Base-by-base conservation (phyloP, 495 filamentous ascomycete genomes). In the Glonium stellatum region DNA sequence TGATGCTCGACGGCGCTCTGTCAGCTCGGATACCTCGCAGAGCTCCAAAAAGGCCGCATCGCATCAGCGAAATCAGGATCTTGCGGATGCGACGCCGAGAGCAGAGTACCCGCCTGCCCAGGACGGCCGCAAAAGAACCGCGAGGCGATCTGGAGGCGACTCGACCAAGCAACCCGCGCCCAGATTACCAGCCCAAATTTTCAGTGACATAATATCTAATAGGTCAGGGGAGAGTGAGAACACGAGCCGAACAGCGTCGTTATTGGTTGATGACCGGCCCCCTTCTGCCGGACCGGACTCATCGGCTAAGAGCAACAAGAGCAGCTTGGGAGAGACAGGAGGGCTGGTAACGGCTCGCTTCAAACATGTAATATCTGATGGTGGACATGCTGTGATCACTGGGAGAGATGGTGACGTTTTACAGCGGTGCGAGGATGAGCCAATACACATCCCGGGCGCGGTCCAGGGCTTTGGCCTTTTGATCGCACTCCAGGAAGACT, bases 381-480 rank as follows among this genome's bases (percentile, higher is more conserved):
- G 81, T 49, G 91, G 91, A 0, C 92, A 97, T 75, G 87, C 85
- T 5, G 82, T 97, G 19, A 85, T 96, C 51, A 92, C 89, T 5
- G 91, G 91, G 11, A 78, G 87, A 55, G 81, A 86, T 55, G 83
- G 86, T 1, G 79, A 83, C 15, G 80, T 73, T 1, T 75, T 92
- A 42, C 87, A 92, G 65, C 73, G 82, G 42, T 95, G 90, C 70
- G 92, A 97, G 71, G 92, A 97, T 71, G 92, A 96, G 64, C 90
- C 92, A 0, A 96, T 96, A 42, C 90, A 90, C 63, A 87, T 90
- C 13, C 92, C 92, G 0, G 92, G 92, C 13, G 90, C 92, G n/a
- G 77, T 96, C 0, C 92, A 97, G 65, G 77, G 80, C 8, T 97
- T 96, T 69, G 92, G 92, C 1, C 74, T 88, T 2, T 73, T 96